phyloP scores from a whole-genome alignment of 2,329 filamentous ascomycete genomes.

The Curvularia lunata region DNA sequence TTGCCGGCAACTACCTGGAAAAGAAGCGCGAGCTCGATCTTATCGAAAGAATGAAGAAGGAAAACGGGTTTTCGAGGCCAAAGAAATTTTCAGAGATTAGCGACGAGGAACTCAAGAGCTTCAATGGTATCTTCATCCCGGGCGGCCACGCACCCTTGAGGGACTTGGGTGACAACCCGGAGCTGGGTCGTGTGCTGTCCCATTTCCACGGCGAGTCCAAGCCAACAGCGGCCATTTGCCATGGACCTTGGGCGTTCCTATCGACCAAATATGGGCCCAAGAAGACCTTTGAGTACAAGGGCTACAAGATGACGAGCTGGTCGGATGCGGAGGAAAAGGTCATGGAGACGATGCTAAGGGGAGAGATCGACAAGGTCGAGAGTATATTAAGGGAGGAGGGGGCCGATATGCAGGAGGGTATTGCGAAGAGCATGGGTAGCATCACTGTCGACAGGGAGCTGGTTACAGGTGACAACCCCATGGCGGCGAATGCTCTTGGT shows the following conservation, averaged over 20 bases:
- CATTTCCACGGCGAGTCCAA: constrained; percentile 52
- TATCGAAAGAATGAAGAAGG: constrained; percentile 54
- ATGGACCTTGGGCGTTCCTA: constrained; percentile 56
- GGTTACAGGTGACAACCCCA: constrained; percentile 42
- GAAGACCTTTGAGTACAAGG: constrained; percentile 53
- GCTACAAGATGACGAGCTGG: constrained; percentile 56
- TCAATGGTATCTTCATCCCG: constrained; percentile 54
- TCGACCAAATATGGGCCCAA: constrained; percentile 48
- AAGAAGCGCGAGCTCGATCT: constrained; percentile 50
- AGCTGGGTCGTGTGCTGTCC: constrained; percentile 52
- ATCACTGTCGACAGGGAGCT: constrained; percentile 55
- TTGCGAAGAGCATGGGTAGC: constrained; percentile 49
- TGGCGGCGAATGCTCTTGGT: constrained; percentile 42
- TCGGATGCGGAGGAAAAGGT: constrained; percentile 55
- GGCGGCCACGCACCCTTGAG: constrained; percentile 55
- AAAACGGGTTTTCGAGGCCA: constrained; percentile 53
- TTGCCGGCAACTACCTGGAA: constrained; percentile 57
- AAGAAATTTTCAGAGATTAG: constrained; percentile 49
- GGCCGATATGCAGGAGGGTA: constrained; percentile 54
- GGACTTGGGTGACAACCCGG: constrained; percentile 52
- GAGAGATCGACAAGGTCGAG: constrained; percentile 54
- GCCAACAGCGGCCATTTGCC: constrained; percentile 56
- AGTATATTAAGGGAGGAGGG: constrained; percentile 49
- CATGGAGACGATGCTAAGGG: constrained; percentile 54
- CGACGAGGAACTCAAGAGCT: constrained; percentile 51